A percentile compares a stretch with the other conserved stretches of the same genome.
Evolutionary conservation across 495 filamentous ascomycete genomes (phyloP).

Genomic region (Aspergillus ellipticus): DNA sequence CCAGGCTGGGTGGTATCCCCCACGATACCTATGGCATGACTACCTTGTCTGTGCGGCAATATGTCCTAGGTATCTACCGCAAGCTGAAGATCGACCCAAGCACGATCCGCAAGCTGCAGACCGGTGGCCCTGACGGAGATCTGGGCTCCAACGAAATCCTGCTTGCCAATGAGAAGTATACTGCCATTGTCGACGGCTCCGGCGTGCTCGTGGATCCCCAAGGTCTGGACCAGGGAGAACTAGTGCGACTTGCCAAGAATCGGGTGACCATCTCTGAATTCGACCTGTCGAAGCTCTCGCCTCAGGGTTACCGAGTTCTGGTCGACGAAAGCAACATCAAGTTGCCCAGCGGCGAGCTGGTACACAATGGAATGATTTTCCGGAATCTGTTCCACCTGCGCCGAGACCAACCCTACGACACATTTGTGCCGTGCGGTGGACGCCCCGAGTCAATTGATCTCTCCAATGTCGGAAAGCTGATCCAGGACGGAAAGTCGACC

Average conservation of each 20-base stretch:
- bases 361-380: conserved; percentile 91
- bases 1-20: conserved; percentile 91
- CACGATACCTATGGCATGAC: conserved; percentile 98
- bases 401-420: conserved; percentile 67
- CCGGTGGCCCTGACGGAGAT: conserved; percentile 94
- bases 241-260: conserved; percentile 78
- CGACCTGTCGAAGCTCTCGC: conserved; percentile 78
- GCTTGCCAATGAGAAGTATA: conserved; percentile 92
- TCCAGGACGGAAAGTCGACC: conserved; percentile 72
- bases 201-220: conserved; percentile 92
- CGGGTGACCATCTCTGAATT: conserved; percentile 88
- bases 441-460: conserved; percentile 96
- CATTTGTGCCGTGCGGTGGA: conserved; percentile 94
- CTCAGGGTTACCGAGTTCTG: conserved; percentile 85
- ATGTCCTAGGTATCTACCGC: conserved; percentile 92
- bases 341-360: conserved; percentile 78
- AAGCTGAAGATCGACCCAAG: conserved; percentile 85
- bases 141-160: conserved; percentile 97
- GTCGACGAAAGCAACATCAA: conserved; percentile 85
- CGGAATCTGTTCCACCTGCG: conserved; percentile 96
- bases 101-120: conserved; percentile 88
- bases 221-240: conserved; percentile 79
- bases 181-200: conserved; percentile 86
- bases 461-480: conserved; percentile 76
- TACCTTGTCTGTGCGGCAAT: conserved; percentile 91